Evolutionary conservation across 768 basidiomycete genomes (phyloP), one percentile per base, ranked within the genome.

Genomic region (Serpula lacrymans): DNA sequence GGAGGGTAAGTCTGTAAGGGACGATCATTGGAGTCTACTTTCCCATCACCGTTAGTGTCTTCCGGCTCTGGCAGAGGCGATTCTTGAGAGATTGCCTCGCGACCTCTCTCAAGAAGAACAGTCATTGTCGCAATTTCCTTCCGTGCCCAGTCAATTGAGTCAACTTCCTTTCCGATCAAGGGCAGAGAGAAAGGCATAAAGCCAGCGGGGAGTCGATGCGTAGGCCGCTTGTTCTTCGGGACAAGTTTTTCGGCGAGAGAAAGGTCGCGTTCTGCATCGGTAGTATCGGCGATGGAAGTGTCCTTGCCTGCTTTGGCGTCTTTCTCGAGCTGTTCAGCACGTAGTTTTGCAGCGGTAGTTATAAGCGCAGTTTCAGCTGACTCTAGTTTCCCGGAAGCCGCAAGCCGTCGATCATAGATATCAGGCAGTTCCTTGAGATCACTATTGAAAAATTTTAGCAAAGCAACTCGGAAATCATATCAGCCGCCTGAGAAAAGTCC

Each of bases 111-210:
- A 32, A 90, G 64, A 3, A 77, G 51, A 14, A 55, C 55, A 13
- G 71, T 78, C 41, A 80, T 78, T 1, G 67, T 53, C 2, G 64
- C 61, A 41, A 96, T 88, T 63, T 93, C 86, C 14, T 74, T 67
- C 22, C 88, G 71, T 14, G 82, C 80, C 92, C 93, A 96, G 2
- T 92, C 83, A 55, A 98, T 92, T 3, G 87, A 78, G 65, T 98
- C 96, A 12, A 97, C 93, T 60, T 95, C 87, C 59, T 89, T 60
- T 6, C 96, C 96, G 3, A 79, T 65, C 18, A 95, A 69, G 1
- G 79, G 78, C 18, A 85, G 64, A 7, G 71, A 68, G 43, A 78
- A 75, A 0, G 75, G 77, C 32, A 79, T 27, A 54, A 73, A 73
- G 7, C 80, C 70, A 10, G 43, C 56, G 13, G 60, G 75, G 5